Evolutionary conservation across 1,284 basidiomycete genomes (phyloP).

Genomic region (Acaromyces ingoldii): DNA sequence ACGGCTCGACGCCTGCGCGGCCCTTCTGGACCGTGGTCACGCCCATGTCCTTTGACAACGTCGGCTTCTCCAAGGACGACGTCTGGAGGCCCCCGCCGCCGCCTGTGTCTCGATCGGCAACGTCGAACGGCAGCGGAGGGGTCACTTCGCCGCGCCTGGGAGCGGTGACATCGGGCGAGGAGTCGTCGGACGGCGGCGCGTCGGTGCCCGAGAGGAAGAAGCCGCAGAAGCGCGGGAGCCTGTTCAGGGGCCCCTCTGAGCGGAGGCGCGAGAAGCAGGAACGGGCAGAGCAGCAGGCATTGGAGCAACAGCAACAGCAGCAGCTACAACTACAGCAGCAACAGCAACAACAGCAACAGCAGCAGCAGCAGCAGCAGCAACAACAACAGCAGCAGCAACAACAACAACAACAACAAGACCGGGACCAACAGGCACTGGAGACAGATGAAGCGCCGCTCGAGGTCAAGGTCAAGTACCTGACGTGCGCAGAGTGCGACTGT

Average conservation of each 20-base stretch:
- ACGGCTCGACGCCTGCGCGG: constrained; percentile 7
- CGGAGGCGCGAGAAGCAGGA: neutral
- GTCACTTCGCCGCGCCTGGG: neutral
- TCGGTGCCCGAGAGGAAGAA: neutral
- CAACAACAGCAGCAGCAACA: too few relatives aligned
- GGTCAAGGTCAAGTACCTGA: constrained; percentile 41
- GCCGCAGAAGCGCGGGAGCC: neutral
- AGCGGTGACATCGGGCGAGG: neutral
- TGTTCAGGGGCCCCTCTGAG: neutral
- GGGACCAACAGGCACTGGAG: neutral
- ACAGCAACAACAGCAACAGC: too few relatives aligned
- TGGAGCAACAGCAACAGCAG: neutral
- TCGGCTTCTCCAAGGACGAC: constrained; percentile 43
- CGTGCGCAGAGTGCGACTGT: constrained; percentile 49
- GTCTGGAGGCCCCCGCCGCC: constrained; percentile 20
- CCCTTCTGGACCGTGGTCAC: constrained; percentile 37
- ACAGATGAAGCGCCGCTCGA: neutral
- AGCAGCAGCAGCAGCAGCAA: neutral
- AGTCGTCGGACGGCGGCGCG: neutral
- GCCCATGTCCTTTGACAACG: constrained; percentile 46
- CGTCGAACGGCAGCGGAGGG: neutral
- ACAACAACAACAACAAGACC: too few relatives aligned
- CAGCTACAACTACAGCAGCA: neutral
- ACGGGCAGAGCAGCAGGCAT: neutral
- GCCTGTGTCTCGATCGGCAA: neutral